These are phyloP conservation scores for Acanthamoeba lenticulata DNA, from an alignment of 208 protist genomes.

Conservation along the genomic window DNA sequence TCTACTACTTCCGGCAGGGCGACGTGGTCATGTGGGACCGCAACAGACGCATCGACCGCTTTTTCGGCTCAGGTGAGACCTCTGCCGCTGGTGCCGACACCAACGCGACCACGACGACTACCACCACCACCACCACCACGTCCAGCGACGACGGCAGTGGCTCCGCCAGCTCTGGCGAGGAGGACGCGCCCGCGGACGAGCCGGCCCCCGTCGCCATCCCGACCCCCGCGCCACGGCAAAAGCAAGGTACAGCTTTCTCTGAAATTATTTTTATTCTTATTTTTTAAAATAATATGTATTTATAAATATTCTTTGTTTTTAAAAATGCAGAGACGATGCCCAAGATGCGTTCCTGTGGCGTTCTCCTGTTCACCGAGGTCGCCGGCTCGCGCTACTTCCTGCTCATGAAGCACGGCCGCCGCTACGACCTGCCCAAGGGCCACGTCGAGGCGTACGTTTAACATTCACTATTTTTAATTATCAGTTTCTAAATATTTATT, in stretches of 20 bases:
- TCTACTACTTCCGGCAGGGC: constrained; percentile 64
- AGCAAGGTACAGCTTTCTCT: not conserved
- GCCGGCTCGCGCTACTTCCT: constrained; percentile 23
- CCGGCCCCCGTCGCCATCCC: not conserved
- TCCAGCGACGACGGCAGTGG: not conserved
- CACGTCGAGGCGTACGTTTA: constrained; percentile 25
- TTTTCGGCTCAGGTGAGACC: constrained; percentile 42
- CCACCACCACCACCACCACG: not conserved
- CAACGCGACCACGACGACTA: not conserved
- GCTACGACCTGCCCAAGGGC: constrained; percentile 54
- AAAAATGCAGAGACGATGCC: not conserved
- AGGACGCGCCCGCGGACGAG: not conserved
- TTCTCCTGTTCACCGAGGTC: constrained; percentile 5
- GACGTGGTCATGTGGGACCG: not conserved
- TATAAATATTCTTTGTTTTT: not conserved
- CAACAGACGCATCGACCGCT: constrained; percentile 30
- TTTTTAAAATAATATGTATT: not conserved
- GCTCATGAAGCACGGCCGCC: constrained; percentile 22
- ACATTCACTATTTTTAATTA: not conserved
- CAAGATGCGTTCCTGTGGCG: constrained; percentile 38
- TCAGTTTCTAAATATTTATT: not conserved
- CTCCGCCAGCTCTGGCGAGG: not conserved
- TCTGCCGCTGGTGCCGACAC: not conserved
- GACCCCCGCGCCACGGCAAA: not conserved
- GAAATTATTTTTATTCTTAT: not conserved